phyloP scores from a whole-genome alignment of 75 land plant genomes.

The Chamaecyparis obtusa region DNA sequence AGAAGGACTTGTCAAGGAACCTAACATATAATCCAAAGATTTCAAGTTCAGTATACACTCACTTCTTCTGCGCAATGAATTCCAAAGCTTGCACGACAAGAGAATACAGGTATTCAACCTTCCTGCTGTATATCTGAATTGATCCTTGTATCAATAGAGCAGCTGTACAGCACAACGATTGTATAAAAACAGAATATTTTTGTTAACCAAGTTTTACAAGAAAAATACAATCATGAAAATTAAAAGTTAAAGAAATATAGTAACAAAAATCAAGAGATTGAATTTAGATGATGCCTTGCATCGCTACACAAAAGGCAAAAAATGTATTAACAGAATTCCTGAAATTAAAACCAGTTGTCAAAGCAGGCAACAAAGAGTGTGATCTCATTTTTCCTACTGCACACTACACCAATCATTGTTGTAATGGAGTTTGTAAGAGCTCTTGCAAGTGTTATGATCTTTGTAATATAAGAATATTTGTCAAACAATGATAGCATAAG shows the following conservation, averaged over 20 bases:
- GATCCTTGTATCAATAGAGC: constrained; percentile 92
- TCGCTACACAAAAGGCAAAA: not conserved
- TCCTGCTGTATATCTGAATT: constrained; percentile 86
- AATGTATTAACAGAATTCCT: not conserved
- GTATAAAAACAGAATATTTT: constrained; percentile 6
- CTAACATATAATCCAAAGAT: not conserved
- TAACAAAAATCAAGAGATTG: not conserved
- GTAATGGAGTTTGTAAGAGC: not conserved
- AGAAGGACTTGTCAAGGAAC: not conserved
- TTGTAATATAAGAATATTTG: not conserved
- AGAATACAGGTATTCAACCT: constrained; percentile 88
- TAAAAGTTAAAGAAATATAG: not conserved
- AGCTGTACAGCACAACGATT: constrained; percentile 49
- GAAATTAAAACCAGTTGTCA: not conserved
- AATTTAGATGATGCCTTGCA: not conserved
- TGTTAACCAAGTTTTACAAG: not conserved
- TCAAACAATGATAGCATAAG: not conserved
- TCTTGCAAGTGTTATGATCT: not conserved
- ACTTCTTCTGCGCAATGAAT: constrained; percentile 79
- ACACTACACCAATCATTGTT: not conserved
- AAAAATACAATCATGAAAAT: constrained; percentile 3
- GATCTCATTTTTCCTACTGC: not conserved
- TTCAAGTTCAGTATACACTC: constrained; percentile 12
- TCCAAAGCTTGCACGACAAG: constrained; percentile 83
- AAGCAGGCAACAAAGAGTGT: not conserved